Base-by-base conservation (phyloP, 2,329 filamentous ascomycete genomes). In the Byssochlamys sp. region DNA sequence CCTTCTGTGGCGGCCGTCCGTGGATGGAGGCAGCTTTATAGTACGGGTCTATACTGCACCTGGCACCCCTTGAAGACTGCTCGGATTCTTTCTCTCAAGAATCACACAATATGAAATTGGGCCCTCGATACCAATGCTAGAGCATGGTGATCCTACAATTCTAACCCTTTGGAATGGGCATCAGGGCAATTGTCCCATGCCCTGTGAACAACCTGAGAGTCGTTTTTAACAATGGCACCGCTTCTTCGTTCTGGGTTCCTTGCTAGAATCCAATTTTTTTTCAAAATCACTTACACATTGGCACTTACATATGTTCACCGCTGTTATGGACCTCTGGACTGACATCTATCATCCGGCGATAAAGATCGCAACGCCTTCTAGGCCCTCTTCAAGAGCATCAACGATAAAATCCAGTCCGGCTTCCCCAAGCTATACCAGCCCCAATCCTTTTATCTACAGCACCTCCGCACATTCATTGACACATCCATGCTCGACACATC, bases 391-490 rank as follows among this genome's bases (percentile, higher is more conserved):
- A 26, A 39, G 24, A 27, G 48, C 26, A n/a, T 50, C 54, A 7
- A 50, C 28, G 3, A 14, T 26, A 2, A 55, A 14, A 24, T 24
- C 54, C 1, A 27, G 33, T 55, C 14, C 25, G 24, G 10, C 54
- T 14, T 51, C 35, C 48, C 58, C 65, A 11, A 61, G 59, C 53
- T 66, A 66, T 39, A 64, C 58, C 35, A 55, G 62, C 9, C n/a
- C 35, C 27, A 66, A 66, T 51, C 65, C 65, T n/a, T 58, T 63
- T 11, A 63, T 66, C 19, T 58, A 55, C 26, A 56, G 60, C 11
- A 58, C 59, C 5, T 58, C 62, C 6, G 57, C 60, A 5, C 65
- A 66, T 26, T 66, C 65, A 1, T 63, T 66, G 51, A 66, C 63
- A 28, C 65, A 66, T 48, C 58, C 58, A 19, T 63, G 60, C 55